Evolutionary conservation across 257 asterid species (phyloP).

Genomic region (Nicotiana benthamiana): DNA sequence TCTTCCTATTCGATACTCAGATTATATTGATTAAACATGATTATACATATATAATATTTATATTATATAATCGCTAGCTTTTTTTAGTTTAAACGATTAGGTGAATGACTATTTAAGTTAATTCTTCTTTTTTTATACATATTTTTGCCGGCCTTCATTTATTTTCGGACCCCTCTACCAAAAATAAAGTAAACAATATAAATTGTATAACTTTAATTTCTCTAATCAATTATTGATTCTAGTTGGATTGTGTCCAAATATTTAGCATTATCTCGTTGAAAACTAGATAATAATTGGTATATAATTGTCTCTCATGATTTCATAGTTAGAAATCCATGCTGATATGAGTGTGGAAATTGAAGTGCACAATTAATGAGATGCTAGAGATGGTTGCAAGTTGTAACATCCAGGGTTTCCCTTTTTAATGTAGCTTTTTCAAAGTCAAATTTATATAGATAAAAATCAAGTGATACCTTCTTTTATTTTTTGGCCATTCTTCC

Average conservation of each 20-base stretch:
- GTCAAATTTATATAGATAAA: neutral
- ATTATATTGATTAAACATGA: no score
- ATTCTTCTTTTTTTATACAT: no score
- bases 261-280: neutral
- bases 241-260: neutral
- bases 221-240: neutral
- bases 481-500: neutral
- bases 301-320: neutral
- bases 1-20: no score
- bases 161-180: neutral
- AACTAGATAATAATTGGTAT: neutral
- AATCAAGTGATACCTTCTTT: neutral
- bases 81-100: no score
- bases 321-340: neutral
- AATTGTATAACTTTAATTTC: neutral
- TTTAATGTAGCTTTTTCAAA: neutral
- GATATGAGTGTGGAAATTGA: neutral
- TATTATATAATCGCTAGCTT: no score
- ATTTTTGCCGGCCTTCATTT: neutral
- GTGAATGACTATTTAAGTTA: no score
- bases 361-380: neutral
- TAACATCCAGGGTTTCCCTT: neutral
- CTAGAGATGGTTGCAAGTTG: neutral
- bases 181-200: neutral
- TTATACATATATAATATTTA: no score